Base-by-base conservation (phyloP, 2,329 filamentous ascomycete genomes). In the Aspergillus luchuensis region DNA sequence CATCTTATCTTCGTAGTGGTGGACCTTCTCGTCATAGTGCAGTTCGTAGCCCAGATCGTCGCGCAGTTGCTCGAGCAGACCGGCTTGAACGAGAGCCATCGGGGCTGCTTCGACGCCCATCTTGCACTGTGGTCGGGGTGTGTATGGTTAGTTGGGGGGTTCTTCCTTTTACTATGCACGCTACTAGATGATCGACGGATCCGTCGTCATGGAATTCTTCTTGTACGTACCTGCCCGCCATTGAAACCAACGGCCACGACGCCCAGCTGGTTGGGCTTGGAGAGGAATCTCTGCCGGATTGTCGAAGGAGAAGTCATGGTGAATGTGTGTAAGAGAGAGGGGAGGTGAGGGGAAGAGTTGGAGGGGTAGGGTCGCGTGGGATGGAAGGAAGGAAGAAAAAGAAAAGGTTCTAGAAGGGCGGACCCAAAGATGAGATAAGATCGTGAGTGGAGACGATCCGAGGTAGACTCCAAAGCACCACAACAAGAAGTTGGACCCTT, bases 161-260 rank as follows among this genome's bases (percentile, higher is more conserved):
- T 33, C 21, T 15, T 30, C n/a, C 8, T 8, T 39, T 51, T 10
- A 56, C 15, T 54, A 51, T 36, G 38, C 33, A 15, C 33, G 17
- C 52, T 51, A 57, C 38, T 36, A 15, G 39, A 33, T 43, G 62
- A 64, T 63, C 62, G 60, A 61, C 60, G 41, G 52, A 33, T 25
- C 17, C 33, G 58, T 62, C 56, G 60, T 33, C 53, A 30, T 30
- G 59, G 45, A 48, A 61, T 58, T 48, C 50, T 39, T 39, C 17
- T n/a, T 30, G 36, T 45, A 71, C 83, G 69, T 87, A 95, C 92
- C 87, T 97, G 95, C 59, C 95, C 95, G 67, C 94, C 94, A 57
- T 92, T 96, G 82, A 98, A 99, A 64, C 94, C 94, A 39, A 98
- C 95, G 53, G 94, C 92, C 39, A 98, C 92, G 59, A 99, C 86